Conservation (phyloP, 208 protist species). For the Trypanosoma congolense region DNA sequence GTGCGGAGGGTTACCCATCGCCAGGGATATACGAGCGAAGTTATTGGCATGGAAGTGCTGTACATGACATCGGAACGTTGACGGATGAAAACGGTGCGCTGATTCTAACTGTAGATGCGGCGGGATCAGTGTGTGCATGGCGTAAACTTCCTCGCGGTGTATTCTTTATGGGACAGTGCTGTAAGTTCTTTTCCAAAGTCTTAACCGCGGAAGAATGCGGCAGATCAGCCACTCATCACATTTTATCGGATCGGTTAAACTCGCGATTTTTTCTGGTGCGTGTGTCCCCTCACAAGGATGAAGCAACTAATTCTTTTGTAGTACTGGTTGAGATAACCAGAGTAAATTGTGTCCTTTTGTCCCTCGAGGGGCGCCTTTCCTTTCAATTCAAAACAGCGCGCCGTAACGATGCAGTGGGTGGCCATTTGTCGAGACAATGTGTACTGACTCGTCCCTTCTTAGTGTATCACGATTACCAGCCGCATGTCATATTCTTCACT, state of each 20-base stretch:
- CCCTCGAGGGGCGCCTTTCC: constrained; percentile 37
- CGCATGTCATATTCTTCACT: constrained; percentile 55
- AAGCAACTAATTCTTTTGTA: constrained; percentile 5
- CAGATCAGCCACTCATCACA: constrained; percentile 3
- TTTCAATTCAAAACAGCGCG: constrained; percentile 29
- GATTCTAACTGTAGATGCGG: constrained; percentile 41
- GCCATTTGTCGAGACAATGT: constrained; percentile 20
- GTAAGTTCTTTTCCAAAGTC: constrained; percentile 30
- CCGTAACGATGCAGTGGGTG: neutral
- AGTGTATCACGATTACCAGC: constrained; percentile 51
- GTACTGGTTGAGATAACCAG: constrained; percentile 43
- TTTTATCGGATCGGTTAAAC: constrained; percentile 8
- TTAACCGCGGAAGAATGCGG: neutral
- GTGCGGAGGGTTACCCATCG: constrained; percentile 29
- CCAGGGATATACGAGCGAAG: constrained; percentile 58
- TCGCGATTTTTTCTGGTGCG: constrained; percentile 14
- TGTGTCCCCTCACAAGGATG: constrained; percentile 2
- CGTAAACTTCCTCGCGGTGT: constrained; percentile 66
- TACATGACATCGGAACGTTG: constrained; percentile 45
- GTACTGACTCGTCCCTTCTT: constrained; percentile 48
- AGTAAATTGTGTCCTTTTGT: constrained; percentile 45
- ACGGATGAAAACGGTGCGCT: constrained; percentile 48
- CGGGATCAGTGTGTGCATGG: constrained; percentile 53
- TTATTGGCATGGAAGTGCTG: constrained; percentile 31
- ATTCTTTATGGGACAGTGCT: constrained; percentile 53